Base-by-base conservation (phyloP, 2,329 filamentous ascomycete species). In the Fusarium sp. region DNA sequence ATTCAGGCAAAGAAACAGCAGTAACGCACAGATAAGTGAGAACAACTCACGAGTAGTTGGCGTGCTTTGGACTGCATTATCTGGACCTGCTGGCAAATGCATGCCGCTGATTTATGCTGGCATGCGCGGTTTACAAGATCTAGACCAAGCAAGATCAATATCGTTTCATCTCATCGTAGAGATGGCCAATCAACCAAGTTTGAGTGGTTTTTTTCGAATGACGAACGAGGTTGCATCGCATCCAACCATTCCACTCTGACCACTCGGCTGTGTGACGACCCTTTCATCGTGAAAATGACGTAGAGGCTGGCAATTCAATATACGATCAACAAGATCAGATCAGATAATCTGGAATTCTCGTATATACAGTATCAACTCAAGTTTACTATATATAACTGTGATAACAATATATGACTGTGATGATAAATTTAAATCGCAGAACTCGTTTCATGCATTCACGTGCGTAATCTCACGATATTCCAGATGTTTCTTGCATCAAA, bases 151-250 rank as follows among this genome's bases (percentile, higher is more conserved):
- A 36, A 28, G 31, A 45, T 64, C 22, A 28, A 36, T 18, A 18
- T 42, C 22, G 24, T 45, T 39, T 28, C 39, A 45, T 22, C 17
- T 54, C 57, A 20, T 28, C 20, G 26, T 33, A 39, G 24, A 28
- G 24, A 49, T n/a, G 24, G 15, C 55, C 55, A 58, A 58, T 58
- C 55, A 58, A 22, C 20, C n/a, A n/a, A 49, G 31, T 36, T 36
- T 49, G 55, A 58, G 55, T 39, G 54, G 44, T 26, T 47, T 31
- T 47, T 31, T 55, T n/a, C 31, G 24, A 55, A 63, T 73, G 62
- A 74, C 66, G 59, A 66, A 17, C 54, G 6, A 47, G 24, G 65
- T 73, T 69, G 61, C 70, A 70, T 69, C 31, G 65, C 52, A 61
- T 49, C 47, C 47, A 31, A 52, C 41, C 20, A 62, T 57, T 51